Conservation (phyloP, 257 asterid species). For the Solanum chaucha region DNA sequence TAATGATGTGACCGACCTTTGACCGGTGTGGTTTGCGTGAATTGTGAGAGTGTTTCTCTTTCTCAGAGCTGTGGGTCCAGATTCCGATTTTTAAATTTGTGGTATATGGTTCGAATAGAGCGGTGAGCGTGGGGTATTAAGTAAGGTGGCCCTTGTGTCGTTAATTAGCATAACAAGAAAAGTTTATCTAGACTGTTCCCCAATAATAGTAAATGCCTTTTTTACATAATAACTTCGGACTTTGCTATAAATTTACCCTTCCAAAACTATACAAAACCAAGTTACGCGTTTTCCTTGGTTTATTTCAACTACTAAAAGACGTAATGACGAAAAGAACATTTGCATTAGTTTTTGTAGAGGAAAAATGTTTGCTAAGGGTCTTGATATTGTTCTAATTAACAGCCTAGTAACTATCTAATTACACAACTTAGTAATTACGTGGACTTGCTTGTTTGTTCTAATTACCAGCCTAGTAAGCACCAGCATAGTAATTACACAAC, state of each 20-base stretch:
- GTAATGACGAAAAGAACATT: background rate
- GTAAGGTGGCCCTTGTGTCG: background rate
- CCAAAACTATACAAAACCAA: too few relatives aligned
- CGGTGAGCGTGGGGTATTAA: too few relatives aligned
- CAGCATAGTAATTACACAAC: too few relatives aligned
- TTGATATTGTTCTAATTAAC: too few relatives aligned
- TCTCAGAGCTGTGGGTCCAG: background rate
- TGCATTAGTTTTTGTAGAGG: background rate
- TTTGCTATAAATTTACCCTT: too few relatives aligned
- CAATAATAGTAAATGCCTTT: background rate
- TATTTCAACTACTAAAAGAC: too few relatives aligned
- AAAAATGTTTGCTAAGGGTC: too few relatives aligned
- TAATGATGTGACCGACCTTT: background rate
- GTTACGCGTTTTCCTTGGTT: too few relatives aligned
- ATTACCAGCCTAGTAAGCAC: too few relatives aligned
- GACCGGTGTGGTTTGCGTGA: background rate
- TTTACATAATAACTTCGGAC: background rate
- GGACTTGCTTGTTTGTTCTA: too few relatives aligned
- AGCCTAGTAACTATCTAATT: too few relatives aligned
- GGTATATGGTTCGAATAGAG: background rate
- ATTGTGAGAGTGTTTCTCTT: background rate
- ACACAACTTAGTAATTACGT: too few relatives aligned
- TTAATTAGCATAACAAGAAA: background rate
- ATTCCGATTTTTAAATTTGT: background rate
- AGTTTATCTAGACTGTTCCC: background rate